These are phyloP conservation scores for Trametes polyzona DNA, from an alignment of 1,284 basidiomycete species.

Conservation along the genomic window DNA sequence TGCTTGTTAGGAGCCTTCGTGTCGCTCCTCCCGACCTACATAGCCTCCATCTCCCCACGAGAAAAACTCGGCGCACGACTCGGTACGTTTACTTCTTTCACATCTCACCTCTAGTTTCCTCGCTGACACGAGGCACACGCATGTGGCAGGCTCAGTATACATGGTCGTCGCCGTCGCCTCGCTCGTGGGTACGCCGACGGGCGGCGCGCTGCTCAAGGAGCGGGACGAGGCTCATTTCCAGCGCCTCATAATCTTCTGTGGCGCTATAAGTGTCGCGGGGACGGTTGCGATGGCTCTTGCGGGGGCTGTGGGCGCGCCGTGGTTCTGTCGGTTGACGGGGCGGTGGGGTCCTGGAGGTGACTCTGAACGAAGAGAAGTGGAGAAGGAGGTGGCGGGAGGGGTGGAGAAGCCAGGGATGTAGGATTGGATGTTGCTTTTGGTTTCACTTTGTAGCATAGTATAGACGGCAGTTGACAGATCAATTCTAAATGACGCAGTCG, in stretches of 20 bases:
- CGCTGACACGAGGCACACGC: not conserved
- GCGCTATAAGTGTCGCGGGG: conserved; percentile 25
- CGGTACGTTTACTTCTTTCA: conserved; percentile 4
- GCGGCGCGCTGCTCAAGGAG: conserved; percentile 35
- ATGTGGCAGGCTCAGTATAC: conserved; percentile 40
- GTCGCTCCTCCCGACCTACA: conserved; percentile 23
- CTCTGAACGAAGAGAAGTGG: too few relatives aligned
- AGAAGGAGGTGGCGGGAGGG: too few relatives aligned
- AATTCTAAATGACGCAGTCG: too few relatives aligned
- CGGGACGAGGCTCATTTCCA: conserved; percentile 33
- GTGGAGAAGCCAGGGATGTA: too few relatives aligned
- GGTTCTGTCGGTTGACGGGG: too few relatives aligned
- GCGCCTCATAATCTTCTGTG: conserved; percentile 38
- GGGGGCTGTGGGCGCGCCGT: conserved; percentile 1
- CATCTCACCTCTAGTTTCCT: not conserved
- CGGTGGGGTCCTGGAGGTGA: too few relatives aligned
- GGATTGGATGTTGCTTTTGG: too few relatives aligned
- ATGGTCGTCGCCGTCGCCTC: conserved; percentile 18
- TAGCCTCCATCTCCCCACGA: conserved; percentile 22
- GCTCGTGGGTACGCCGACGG: conserved; percentile 29
- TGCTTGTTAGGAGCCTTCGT: conserved; percentile 15
- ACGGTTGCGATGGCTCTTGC: conserved; percentile 10
- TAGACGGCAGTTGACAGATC: too few relatives aligned
- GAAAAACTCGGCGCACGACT: conserved; percentile 24
- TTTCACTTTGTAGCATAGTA: too few relatives aligned